These are phyloP conservation scores for Cymbopogon flexuosus DNA, from an alignment of 202 grass and related monocot species.

Conservation along the genomic window DNA sequence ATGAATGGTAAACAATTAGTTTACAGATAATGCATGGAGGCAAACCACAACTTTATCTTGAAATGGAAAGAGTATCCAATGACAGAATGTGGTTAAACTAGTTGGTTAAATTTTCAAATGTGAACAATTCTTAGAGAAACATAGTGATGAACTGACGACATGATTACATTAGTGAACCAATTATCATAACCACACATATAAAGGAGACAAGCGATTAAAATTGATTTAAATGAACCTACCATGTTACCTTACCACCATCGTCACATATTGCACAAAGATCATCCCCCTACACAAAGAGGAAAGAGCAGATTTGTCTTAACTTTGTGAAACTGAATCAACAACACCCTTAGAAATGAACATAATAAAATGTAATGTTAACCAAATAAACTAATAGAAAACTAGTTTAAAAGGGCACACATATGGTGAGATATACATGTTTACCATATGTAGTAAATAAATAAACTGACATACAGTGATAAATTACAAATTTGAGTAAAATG, in stretches of 20 bases:
- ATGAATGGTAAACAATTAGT: background rate
- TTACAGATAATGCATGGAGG: background rate
- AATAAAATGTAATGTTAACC: background rate
- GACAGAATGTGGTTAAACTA: background rate
- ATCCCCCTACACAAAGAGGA: conserved; percentile 29
- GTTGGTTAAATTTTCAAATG: background rate
- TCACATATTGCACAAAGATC: conserved; percentile 37
- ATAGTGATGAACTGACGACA: background rate
- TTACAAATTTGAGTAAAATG: background rate
- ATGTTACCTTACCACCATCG: conserved; percentile 26
- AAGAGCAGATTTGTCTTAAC: conserved; percentile 4
- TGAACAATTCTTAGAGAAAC: background rate
- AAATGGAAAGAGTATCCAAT: background rate
- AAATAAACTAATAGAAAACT: background rate
- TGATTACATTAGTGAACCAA: background rate
- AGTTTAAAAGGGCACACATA: background rate
- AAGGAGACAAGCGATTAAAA: conserved; percentile 15
- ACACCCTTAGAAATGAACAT: background rate
- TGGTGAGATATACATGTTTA: background rate
- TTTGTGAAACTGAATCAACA: background rate
- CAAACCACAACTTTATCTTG: background rate
- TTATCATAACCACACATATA: background rate
- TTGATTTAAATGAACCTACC: conserved; percentile 28
- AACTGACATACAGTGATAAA: background rate
- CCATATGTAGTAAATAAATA: background rate